These are phyloP conservation scores for Botrytis tulipae DNA, from an alignment of 2,329 filamentous ascomycete species.

Conservation along the genomic window DNA sequence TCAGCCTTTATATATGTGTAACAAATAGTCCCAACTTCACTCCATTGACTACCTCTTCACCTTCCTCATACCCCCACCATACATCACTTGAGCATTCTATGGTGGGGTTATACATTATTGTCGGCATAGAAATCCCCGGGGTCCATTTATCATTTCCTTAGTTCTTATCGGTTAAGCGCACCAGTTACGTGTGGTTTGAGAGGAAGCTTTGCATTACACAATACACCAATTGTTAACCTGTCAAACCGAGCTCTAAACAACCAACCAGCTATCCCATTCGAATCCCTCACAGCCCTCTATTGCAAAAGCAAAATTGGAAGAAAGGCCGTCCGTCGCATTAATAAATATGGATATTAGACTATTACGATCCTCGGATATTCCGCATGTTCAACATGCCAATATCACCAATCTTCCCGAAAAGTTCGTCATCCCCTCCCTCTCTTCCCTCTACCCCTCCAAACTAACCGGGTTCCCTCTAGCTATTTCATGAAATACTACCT, in stretches of 20 bases:
- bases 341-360: slow-evolving; percentile 83
- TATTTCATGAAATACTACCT: slow-evolving; percentile 99
- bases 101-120: slow-evolving; percentile 1
- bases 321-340: background rate
- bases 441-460: background rate
- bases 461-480: slow-evolving; percentile 32
- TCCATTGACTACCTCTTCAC: background rate
- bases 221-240: background rate
- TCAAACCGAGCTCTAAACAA: background rate
- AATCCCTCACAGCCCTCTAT: background rate
- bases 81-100: slow-evolving; percentile 1
- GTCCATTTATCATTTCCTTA: slow-evolving; percentile 7
- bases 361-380: slow-evolving; percentile 78
- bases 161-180: background rate
- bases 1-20: slow-evolving; percentile 1
- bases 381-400: slow-evolving; percentile 95
- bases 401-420: slow-evolving; percentile 99
- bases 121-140: slow-evolving; percentile 7
- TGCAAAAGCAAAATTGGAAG: background rate
- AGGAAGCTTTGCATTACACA: background rate
- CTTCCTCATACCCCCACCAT: background rate
- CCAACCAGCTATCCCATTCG: background rate
- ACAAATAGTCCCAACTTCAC: background rate
- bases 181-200: background rate
- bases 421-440: slow-evolving; percentile 23